Conservation (phyloP, 1,139 yeast species). For the Saccharomycopsis hybrid region DNA sequence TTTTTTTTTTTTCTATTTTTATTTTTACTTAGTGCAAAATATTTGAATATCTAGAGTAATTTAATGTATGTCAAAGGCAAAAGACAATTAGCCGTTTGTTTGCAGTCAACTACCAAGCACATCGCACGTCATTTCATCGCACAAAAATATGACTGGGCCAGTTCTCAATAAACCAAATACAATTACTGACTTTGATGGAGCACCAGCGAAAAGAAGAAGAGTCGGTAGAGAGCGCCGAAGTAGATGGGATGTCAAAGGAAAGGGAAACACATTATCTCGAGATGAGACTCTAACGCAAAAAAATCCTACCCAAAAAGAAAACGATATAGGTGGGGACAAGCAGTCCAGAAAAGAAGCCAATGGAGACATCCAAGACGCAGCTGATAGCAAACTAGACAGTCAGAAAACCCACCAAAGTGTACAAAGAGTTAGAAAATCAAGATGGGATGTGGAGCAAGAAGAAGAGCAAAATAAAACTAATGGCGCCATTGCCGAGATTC, state of each 20-base stretch:
- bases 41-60: no score
- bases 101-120: no score
- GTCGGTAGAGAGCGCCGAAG: constrained; percentile 24
- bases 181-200: no score
- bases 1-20: no score
- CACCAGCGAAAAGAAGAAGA: neutral
- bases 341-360: constrained; percentile 10
- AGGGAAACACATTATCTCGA: constrained; percentile 29
- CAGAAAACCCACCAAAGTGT: constrained; percentile 9
- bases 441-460: constrained; percentile 24
- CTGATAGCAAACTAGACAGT: no score
- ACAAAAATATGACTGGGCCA: no score
- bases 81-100: no score
- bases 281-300: constrained; percentile 23
- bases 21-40: no score
- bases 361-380: neutral
- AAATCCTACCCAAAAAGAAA: constrained; percentile 29
- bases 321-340: constrained; percentile 22
- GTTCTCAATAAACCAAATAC: no score
- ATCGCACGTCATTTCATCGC: no score
- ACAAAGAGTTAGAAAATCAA: constrained; percentile 23
- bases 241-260: constrained; percentile 30
- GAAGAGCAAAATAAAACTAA: constrained; percentile 18
- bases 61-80: no score
- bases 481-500: constrained; percentile 28